Base-by-base conservation (phyloP, 345 rosid species). In the Acer saccharum region DNA sequence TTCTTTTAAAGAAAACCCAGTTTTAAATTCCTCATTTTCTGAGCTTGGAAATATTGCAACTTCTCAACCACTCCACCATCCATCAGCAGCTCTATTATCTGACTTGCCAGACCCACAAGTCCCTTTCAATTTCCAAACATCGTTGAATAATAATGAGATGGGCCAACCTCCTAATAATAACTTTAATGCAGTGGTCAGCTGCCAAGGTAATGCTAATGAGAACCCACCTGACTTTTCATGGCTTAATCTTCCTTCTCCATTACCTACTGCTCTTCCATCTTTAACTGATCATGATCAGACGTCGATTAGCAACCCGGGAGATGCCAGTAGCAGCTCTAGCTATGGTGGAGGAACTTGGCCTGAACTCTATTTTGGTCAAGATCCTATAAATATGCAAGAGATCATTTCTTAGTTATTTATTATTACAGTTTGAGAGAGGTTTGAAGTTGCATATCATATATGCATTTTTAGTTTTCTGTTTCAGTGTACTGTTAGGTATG, bases 1-100 rank as follows among this genome's bases (percentile, higher is more conserved):
- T 18, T 13, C 46, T 44, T 9, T 52, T 1, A 78, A 78, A 72
- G 84, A 78, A 57, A 74, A 23, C 61, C 66, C 72, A 55, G 23
- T 81, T 55, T 32, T 70, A 68, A 77, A 72, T 69, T 77, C 72
- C 66, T 68, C 78, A 54, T 79, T 78, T 76, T 48, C 85, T 57
- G 69, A 62, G 69, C 72, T 78, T 65, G 89, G 66, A 80, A 60
- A 35, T 35, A 35, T 73, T 74, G 74, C 73, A 75, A 23, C 80
- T 32, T 78, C 86, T 79, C 87, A 85, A 86, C 87, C 80, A 86
- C 90, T 86, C 89, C 86, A 84, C 85, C 76, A 82, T 70, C 83
- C 46, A 43, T 43, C 10, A 43, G 9, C 81, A 25, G 62, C 70
- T 77, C 77, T 74, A 68, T 76, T 80, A 71, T 76, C 89, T 75